Base-by-base conservation (phyloP, 2,329 filamentous ascomycete genomes). In the Cadophora malorum region DNA sequence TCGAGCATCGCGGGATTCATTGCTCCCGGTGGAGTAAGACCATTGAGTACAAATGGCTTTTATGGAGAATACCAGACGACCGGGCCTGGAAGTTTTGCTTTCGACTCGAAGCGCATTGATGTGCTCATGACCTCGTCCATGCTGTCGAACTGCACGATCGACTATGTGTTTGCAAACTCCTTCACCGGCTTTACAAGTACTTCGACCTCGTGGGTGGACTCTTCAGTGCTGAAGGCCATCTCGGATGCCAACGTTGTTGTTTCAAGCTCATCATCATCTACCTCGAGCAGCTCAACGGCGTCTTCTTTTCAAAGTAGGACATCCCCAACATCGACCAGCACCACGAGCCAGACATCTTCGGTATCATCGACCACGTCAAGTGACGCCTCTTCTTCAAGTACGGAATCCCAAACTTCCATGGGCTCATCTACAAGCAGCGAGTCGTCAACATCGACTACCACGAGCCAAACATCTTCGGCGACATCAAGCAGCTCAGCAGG, bases 81-180 rank as follows among this genome's bases (percentile, higher is more conserved):
- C 0, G 82, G 82, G 0, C 69, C 76, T 0, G 82, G 82, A 0
- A 78, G 79, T 25, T 83, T 82, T 63, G 50, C 74, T 1, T 76
- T 74, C 58, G 82, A 83, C 61, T 70, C 71, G 1, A 75, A 74
- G 2, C 78, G 81, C 21, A 70, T 77, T 25, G 62, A 65, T 55
- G 62, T 45, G 10, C 35, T 58, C 23, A 69, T 83, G 3, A 76
- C 76, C 10, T 67, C 75, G 3, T 81, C 78, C 63, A 78, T 74
- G 23, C 71, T 81, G 23, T 71, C 77, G 52, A 75, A 75, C 19
- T 76, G 62, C 14, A 67, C 68, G 1, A 63, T 67, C 21, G 68
- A 69, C 16, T 67, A 67, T 53, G 65, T 82, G 25, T 80, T 80
- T 66, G 77, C 76, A 2, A 77, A 75, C 31, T 75, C 77, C 1